A percentile compares a stretch with the other conserved stretches of the same genome.
Conservation (phyloP, 192 early-diverging fungal genomes). For the Coemansia sp. region DNA sequence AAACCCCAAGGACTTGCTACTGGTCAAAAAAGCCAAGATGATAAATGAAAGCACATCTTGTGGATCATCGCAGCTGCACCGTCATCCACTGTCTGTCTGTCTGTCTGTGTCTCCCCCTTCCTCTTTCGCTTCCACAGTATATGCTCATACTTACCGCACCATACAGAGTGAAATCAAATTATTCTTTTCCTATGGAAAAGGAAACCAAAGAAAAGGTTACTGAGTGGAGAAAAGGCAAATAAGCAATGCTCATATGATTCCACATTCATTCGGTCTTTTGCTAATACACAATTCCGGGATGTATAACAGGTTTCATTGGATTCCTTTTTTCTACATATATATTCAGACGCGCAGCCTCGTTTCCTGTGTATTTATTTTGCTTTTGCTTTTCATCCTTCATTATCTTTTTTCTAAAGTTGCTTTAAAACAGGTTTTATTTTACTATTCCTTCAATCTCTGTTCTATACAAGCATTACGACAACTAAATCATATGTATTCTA, state of each 20-base stretch:
- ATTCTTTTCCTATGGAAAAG: background rate
- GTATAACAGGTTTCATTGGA: background rate
- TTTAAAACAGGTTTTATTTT: background rate
- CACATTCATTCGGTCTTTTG: background rate
- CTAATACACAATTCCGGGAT: background rate
- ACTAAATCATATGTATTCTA: constrained; percentile 6
- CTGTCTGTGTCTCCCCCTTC: too few species aligned
- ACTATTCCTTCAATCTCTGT: background rate
- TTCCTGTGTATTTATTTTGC: background rate
- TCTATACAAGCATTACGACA: background rate
- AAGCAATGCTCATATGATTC: background rate
- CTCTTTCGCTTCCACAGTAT: too few species aligned
- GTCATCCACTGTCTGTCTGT: background rate
- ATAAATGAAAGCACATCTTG: background rate
- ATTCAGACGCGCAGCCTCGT: background rate
- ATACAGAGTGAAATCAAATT: too few species aligned
- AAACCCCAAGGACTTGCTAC: background rate
- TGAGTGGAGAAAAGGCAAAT: background rate
- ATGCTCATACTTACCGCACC: too few species aligned
- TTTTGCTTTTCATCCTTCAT: background rate
- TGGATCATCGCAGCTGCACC: background rate
- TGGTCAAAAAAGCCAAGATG: background rate
- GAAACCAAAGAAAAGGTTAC: background rate
- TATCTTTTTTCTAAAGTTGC: background rate
- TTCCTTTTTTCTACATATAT: background rate